Conservation (phyloP, 495 filamentous ascomycete species). For the Poronia punctata region DNA sequence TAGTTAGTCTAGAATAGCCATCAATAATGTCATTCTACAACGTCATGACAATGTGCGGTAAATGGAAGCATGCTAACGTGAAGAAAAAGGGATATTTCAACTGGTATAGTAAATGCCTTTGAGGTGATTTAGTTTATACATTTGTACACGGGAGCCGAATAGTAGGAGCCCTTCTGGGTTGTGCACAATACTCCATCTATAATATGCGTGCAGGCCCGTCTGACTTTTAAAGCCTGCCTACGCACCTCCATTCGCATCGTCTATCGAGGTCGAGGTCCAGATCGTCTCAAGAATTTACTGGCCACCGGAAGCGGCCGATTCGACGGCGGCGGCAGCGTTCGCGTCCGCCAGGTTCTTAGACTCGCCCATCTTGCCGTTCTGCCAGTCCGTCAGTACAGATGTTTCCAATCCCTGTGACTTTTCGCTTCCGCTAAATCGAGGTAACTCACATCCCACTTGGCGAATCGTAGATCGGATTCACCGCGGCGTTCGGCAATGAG, state of each 20-base stretch:
- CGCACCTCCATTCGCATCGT: slow-evolving; percentile 10
- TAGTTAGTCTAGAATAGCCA: too few species aligned
- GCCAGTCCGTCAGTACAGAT: slow-evolving; percentile 14
- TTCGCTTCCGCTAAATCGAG: slow-evolving; percentile 5
- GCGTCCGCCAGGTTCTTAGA: slow-evolving; percentile 64
- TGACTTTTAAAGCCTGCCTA: slow-evolving; percentile 6
- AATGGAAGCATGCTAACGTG: neutral
- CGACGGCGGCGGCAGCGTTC: slow-evolving; percentile 57
- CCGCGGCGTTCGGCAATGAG: slow-evolving; percentile 82
- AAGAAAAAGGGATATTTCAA: neutral
- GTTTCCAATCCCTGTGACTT: neutral
- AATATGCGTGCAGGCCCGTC: too few species aligned
- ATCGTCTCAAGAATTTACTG: too few species aligned
- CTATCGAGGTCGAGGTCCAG: slow-evolving; percentile 5
- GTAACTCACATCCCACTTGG: slow-evolving; percentile 89
- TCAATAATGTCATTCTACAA: neutral
- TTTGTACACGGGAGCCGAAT: slow-evolving; percentile 20
- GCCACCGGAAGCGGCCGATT: slow-evolving; percentile 27
- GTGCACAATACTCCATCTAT: slow-evolving; percentile 1
- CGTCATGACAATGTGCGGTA: neutral
- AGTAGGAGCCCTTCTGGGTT: neutral
- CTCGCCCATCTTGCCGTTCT: slow-evolving; percentile 98
- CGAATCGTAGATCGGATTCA: slow-evolving; percentile 81
- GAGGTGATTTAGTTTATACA: slow-evolving; percentile 23
- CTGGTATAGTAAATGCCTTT: slow-evolving; percentile 7